Conservation (phyloP, 345 rosid genomes). For the Jatropha curcas region DNA sequence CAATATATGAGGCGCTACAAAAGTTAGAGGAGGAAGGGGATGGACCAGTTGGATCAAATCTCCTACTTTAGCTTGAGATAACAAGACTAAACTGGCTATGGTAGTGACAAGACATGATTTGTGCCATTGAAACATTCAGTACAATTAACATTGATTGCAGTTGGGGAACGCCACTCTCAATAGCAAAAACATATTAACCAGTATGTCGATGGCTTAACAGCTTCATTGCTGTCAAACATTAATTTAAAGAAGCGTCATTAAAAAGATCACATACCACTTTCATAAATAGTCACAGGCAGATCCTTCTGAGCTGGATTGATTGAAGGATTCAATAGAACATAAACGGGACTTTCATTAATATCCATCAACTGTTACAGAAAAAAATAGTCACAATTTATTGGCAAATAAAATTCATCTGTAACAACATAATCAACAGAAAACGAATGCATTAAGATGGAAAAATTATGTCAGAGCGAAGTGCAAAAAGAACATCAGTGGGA, state of each 20-base stretch:
- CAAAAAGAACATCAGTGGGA: not conserved
- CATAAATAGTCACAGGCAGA: constrained; percentile 86
- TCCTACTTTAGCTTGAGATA: not conserved
- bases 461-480: not conserved
- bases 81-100: not conserved
- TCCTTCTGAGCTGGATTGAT: constrained; percentile 90
- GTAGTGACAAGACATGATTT: not conserved
- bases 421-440: not conserved
- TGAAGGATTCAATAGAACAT: constrained; percentile 82
- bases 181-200: not conserved
- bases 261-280: constrained; percentile 60
- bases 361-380: constrained; percentile 78
- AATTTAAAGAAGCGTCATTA: not conserved
- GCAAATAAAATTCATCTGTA: not conserved
- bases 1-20: not conserved
- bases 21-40: not conserved
- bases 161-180: no score
- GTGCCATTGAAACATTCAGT: not conserved
- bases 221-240: not conserved
- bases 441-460: not conserved
- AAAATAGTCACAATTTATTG: not conserved
- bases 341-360: constrained; percentile 93
- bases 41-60: not conserved
- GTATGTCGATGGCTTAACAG: not conserved
- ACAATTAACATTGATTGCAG: not conserved